A percentile compares a stretch with the other conserved stretches of the same genome.
Evolutionary conservation across 495 filamentous ascomycete species (phyloP).

Genomic region (Aspergillus nidulans): DNA sequence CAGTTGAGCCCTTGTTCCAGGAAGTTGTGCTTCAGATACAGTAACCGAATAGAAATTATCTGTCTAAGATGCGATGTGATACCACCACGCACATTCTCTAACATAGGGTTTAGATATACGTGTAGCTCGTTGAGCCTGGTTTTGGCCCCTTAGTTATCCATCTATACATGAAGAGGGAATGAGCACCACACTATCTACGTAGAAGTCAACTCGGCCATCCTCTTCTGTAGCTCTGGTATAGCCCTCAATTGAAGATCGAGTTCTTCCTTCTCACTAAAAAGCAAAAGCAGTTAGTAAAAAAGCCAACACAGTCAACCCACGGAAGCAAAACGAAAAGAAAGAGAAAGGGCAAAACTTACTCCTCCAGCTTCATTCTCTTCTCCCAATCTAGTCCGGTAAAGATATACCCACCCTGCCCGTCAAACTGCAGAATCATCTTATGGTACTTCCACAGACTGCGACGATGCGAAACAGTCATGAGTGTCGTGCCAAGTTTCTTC

Average conservation of each 20-base stretch:
- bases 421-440: slow-evolving; percentile 88
- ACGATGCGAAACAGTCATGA: slow-evolving; percentile 94
- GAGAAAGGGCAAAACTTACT: slow-evolving; percentile 48
- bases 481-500: slow-evolving; percentile 81
- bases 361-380: slow-evolving; percentile 76
- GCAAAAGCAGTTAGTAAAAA: slow-evolving; percentile 10
- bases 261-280: slow-evolving; percentile 80
- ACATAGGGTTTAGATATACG: no score
- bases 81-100: no score
- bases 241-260: slow-evolving; percentile 77
- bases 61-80: no score
- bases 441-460: slow-evolving; percentile 96
- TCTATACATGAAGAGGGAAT: no score
- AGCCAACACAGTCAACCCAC: background rate
- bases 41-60: no score
- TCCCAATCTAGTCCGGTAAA: slow-evolving; percentile 92
- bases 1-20: no score
- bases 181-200: slow-evolving; percentile 3
- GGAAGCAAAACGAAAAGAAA: background rate
- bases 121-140: no score
- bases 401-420: slow-evolving; percentile 85
- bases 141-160: no score
- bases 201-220: slow-evolving; percentile 67
- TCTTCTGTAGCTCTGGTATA: slow-evolving; percentile 80
- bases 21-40: no score